Evolutionary conservation across 148 eudicot genomes (phyloP), one percentile per base, ranked within the genome.

Genomic region (Limonium bicolor): DNA sequence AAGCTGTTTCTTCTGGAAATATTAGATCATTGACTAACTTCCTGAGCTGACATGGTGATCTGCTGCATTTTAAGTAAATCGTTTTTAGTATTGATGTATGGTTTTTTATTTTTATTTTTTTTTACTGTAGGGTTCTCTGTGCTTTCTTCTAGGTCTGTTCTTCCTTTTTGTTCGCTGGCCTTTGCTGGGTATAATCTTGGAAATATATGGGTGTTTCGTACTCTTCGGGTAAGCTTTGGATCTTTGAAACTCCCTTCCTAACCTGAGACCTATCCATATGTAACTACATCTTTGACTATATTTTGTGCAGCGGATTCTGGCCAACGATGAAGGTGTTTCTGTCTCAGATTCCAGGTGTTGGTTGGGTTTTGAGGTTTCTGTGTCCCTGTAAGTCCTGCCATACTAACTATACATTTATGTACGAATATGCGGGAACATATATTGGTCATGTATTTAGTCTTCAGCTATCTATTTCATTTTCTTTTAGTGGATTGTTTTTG

Each of bases 81-180:
- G 12, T 4, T 21, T 27, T n/a, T 20, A 8, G 11, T 17, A 23
- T 17, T 14, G 1, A 7, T 12, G 18, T 4, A 28, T 22, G 0
- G 26, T 17, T 33, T 35, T 6, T 27, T 20, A 29, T 14, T 18
- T 27, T 27, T 23, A 34, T 27, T 55, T 25, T 3, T 48, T 28
- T 31, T 13, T 31, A 10, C 15, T 64, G 63, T 62, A 69, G 80
- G 80, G 76, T 54, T 43, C 76, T 22, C 45, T 64, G 16, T 48
- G 72, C 30, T 74, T 74, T 60, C 30, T 66, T 41, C 62, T 69
- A 11, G 80, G 80, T 14, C 41, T 74, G 25, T 74, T 74, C 63
- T 62, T 74, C 46, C 56, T 74, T 41, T 66, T 74, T 60, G 80
- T 74, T 14, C 69, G 76, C 13, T 74, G 80, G 80, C 80, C 80